phyloP scores from a whole-genome alignment of 2,329 filamentous ascomycete genomes.

The Cercospora zeina region DNA sequence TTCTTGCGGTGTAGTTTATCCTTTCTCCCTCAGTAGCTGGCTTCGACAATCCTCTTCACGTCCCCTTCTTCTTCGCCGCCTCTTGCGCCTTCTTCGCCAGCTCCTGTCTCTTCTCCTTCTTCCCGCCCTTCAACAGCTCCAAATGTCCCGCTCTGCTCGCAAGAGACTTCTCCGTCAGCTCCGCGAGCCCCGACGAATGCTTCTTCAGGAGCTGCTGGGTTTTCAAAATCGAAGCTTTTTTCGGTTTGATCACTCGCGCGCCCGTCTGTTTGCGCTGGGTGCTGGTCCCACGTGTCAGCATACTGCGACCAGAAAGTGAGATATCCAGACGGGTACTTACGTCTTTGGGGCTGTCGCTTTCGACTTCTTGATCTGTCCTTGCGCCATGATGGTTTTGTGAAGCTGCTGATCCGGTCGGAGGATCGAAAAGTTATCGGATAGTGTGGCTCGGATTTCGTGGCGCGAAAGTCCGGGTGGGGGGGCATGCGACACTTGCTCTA shows the following conservation, averaged over 20 bases:
- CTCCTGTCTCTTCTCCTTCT: constrained; percentile 54
- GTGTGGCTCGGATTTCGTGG: constrained; percentile 2
- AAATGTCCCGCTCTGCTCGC: constrained; percentile 69
- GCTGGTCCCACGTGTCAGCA: constrained; percentile 20
- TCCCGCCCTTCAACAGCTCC: constrained; percentile 66
- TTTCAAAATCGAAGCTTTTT: constrained; percentile 61
- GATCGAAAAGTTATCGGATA: not conserved
- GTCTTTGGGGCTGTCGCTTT: constrained; percentile 34
- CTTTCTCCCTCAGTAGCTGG: not conserved
- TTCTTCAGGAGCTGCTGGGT: constrained; percentile 67
- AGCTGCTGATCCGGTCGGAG: not conserved
- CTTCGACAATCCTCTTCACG: not conserved
- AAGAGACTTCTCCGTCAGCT: constrained; percentile 66
- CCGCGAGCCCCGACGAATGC: constrained; percentile 61
- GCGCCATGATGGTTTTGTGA: constrained; percentile 30
- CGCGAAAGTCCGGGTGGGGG: not conserved
- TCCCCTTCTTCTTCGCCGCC: constrained; percentile 1
- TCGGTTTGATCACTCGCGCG: constrained; percentile 64
- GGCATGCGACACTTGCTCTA: not conserved
- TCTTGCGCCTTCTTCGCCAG: constrained; percentile 23
- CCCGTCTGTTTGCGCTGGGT: constrained; percentile 48
- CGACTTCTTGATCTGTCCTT: constrained; percentile 37
- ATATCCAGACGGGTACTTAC: constrained; percentile 21
- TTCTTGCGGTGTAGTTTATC: not conserved
- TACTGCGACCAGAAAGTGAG: not conserved